Conservation (phyloP, 345 rosid species). For the Aquilaria malaccensis region DNA sequence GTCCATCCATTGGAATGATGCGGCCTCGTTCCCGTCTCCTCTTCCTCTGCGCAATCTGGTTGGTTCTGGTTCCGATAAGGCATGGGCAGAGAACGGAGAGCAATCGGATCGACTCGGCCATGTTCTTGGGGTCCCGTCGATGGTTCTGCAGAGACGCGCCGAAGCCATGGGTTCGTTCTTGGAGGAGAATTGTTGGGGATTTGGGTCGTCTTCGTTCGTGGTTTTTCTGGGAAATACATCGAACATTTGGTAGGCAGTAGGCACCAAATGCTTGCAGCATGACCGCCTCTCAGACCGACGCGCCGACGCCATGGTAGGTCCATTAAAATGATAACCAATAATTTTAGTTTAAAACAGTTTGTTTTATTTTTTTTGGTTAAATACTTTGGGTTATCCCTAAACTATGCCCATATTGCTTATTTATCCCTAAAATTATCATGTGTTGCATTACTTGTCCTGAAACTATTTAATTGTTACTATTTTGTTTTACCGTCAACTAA, state of each 20-base stretch:
- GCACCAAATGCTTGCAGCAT: background rate
- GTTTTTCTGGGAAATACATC: background rate
- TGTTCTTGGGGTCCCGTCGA: slow-evolving; percentile 38
- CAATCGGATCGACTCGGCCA: slow-evolving; percentile 46
- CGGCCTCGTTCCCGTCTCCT: background rate
- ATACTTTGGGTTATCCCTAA: too few relatives aligned
- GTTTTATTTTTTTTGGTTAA: too few relatives aligned
- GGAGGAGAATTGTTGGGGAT: background rate
- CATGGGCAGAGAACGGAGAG: slow-evolving; percentile 28
- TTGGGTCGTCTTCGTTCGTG: background rate
- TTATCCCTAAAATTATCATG: too few relatives aligned
- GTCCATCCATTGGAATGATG: slow-evolving; percentile 11
- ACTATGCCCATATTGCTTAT: too few relatives aligned
- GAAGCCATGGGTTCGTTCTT: background rate
- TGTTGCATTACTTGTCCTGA: too few relatives aligned
- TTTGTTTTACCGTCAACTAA: too few relatives aligned
- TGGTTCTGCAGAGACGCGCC: background rate
- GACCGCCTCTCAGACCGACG: background rate
- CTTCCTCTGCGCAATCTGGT: background rate
- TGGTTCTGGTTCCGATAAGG: slow-evolving; percentile 11
- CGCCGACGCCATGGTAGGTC: background rate
- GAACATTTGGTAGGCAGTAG: background rate
- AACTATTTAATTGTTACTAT: too few relatives aligned
- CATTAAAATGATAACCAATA: too few relatives aligned
- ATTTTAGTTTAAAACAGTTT: too few relatives aligned